Base-by-base conservation (phyloP, 768 basidiomycete species). In the Agrocybe pediades region DNA sequence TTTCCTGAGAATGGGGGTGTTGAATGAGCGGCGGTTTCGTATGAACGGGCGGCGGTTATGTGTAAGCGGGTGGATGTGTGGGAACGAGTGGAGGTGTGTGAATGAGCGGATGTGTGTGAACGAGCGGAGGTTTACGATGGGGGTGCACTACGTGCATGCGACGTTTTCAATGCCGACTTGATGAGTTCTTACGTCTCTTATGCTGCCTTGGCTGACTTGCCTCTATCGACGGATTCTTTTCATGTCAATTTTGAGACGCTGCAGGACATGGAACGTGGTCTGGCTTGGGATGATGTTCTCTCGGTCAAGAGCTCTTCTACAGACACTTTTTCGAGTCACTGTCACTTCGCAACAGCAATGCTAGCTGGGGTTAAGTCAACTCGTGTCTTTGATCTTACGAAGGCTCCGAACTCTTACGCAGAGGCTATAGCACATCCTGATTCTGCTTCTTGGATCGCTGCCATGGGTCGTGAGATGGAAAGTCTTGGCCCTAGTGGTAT, bases 391-490 rank as follows among this genome's bases (percentile, higher is more conserved):
- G 33, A 65, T 40, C 56, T 65, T 0, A n/a, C 45, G 2, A 62
- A 63, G 3, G 33, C 62, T 5, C 68, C 67, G 7, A 33, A 49
- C 0, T 62, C 54, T 0, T 63, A 49, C 36, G 15, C 46, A 1
- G 63, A 69, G 33, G 66, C 65, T 0, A 43, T 59, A 6, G 30
- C 27, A 6, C 58, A 56, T 0, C 55, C 59, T 0, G 67, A 72
- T 47, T 25, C 23, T 0, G 39, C 41, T n/a, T 30, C 54, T 0
- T 74, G 71, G 69, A 15, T 47, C 0, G 60, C 48, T 0, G 71
- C 67, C 0, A 67, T 69, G 62, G 21, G 58, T 3, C 47, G 57
- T 2, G 69, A 74, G 44, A 11, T 64, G 2, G 53, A 51, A 0
- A 61, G 61, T n/a, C 30, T 69, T 0, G 4, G 41, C 0, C 51